Percentiles rank a stretch among this genome's conserved stretches.
Evolutionary conservation across 305 asterid species (phyloP).

Genomic region (Rubia tinctorum): DNA sequence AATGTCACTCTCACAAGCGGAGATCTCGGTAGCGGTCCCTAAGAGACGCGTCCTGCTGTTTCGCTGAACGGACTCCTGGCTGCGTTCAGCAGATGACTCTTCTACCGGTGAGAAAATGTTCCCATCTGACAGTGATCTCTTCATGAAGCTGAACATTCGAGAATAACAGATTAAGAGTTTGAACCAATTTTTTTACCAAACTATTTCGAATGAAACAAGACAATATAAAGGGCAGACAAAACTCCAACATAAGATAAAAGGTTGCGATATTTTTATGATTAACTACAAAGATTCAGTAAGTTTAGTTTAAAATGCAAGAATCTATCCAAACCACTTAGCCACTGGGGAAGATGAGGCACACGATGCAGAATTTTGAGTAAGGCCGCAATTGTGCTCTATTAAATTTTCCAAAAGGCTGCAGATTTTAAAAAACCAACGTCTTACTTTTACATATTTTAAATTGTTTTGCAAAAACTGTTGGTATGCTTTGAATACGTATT

Average conservation of each 20-base stretch:
- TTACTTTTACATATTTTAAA: neutral
- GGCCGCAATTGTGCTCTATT: neutral
- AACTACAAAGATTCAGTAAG: neutral
- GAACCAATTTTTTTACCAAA: neutral
- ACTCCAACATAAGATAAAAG: too few species aligned
- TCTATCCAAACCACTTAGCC: constrained; percentile 3
- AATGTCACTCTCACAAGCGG: constrained; percentile 51
- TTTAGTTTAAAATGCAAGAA: neutral
- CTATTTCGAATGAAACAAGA: neutral
- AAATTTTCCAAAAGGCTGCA: constrained; percentile 7
- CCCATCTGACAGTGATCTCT: constrained; percentile 90
- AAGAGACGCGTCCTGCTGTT: constrained; percentile 41
- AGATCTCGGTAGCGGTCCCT: constrained; percentile 61
- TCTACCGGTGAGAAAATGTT: constrained; percentile 61
- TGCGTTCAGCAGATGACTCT: constrained; percentile 37
- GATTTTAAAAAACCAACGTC: neutral
- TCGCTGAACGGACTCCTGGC: constrained; percentile 42
- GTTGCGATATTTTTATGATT: neutral
- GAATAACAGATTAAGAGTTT: neutral
- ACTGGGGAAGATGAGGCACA: neutral
- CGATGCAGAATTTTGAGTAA: neutral
- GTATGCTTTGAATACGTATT: too few species aligned
- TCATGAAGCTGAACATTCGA: constrained; percentile 56
- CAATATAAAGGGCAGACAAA: too few species aligned
- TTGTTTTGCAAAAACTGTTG: neutral